Percentiles rank a stretch among this genome's conserved stretches.
Conservation (phyloP, 2,329 filamentous ascomycete genomes). For the Trichoderma breve region DNA sequence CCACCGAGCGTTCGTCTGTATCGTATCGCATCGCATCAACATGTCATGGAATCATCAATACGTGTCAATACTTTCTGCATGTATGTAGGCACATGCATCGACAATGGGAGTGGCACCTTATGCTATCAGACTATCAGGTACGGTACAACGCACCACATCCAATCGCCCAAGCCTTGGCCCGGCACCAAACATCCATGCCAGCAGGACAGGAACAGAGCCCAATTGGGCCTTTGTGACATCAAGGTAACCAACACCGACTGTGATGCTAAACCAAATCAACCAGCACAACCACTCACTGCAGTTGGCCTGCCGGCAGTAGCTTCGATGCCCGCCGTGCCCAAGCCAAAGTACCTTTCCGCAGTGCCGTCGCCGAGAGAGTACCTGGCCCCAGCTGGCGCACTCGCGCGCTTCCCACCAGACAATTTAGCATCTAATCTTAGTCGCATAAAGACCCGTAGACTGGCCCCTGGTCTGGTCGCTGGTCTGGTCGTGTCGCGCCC, state of each 20-base stretch:
- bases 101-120: not conserved
- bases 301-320: not conserved
- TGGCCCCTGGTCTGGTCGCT: conserved; percentile 15
- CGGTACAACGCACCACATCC: not conserved
- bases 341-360: not conserved
- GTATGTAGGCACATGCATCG: not conserved
- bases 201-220: not conserved
- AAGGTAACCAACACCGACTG: not conserved
- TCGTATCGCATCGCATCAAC: not conserved
- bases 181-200: not conserved
- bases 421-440: conserved; percentile 19
- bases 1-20: not conserved
- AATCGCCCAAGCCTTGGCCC: not conserved
- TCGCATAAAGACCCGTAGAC: conserved; percentile 18
- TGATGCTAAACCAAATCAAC: not conserved
- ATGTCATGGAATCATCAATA: not conserved
- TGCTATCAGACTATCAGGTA: not conserved
- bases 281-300: not conserved
- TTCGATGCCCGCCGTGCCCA: not conserved
- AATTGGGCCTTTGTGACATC: not conserved
- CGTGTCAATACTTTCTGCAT: not conserved
- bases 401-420: conserved; percentile 7
- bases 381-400: conserved; percentile 4
- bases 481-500: conserved; percentile 13
- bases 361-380: not conserved